These are phyloP conservation scores for Sherardia arvensis DNA, from an alignment of 257 asterid genomes.

Conservation along the genomic window DNA sequence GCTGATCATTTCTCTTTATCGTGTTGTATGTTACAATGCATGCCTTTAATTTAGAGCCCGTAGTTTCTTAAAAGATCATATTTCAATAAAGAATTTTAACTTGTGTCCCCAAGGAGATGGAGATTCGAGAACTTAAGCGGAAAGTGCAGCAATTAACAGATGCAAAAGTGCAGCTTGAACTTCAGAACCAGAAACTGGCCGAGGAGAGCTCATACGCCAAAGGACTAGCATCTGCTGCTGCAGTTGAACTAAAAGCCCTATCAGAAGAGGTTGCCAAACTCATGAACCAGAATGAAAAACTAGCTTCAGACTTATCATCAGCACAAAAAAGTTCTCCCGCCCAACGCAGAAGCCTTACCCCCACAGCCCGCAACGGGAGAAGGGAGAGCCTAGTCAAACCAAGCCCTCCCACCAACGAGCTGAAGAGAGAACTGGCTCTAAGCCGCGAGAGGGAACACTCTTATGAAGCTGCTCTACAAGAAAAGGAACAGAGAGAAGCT, in stretches of 20 bases:
- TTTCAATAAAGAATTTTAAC: conserved; percentile 5
- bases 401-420: conserved; percentile 32
- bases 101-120: conserved; percentile 42
- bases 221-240: conserved; percentile 98
- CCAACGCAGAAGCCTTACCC: conserved; percentile 51
- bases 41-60: too few relatives aligned
- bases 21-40: background rate
- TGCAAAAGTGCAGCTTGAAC: conserved; percentile 64
- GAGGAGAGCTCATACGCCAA: conserved; percentile 94
- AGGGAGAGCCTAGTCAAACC: conserved; percentile 49
- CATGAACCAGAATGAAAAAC: conserved; percentile 77
- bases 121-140: conserved; percentile 54
- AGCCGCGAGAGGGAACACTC: conserved; percentile 78
- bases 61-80: background rate
- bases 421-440: conserved; percentile 65
- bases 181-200: conserved; percentile 77
- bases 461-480: conserved; percentile 66
- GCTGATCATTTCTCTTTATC: background rate
- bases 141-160: conserved; percentile 44
- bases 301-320: conserved; percentile 66
- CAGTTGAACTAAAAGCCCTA: conserved; percentile 88
- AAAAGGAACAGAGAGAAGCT: conserved; percentile 60
- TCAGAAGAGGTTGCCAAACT: conserved; percentile 97
- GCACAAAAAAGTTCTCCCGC: conserved; percentile 54
- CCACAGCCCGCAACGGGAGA: conserved; percentile 47